Conservation (phyloP, 163 green algal species). For the Dunaliella salina region DNA sequence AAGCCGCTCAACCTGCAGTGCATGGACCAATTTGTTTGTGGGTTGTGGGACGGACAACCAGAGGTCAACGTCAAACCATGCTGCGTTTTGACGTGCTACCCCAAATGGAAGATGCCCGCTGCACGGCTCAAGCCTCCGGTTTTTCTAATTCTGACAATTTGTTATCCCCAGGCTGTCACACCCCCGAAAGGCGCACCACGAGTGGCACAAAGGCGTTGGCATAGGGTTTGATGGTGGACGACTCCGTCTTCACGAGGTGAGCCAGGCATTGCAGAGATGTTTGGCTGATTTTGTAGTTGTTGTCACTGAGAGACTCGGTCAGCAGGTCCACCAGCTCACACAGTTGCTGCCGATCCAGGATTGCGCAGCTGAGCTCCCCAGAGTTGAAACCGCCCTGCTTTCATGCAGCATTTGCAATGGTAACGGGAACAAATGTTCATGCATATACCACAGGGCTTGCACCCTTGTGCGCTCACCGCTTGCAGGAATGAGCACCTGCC, state of each 20-base stretch:
- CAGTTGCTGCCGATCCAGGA: slow-evolving; percentile 19
- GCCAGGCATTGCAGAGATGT: slow-evolving; percentile 29
- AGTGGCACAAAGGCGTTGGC: slow-evolving; percentile 26
- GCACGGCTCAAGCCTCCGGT: too few species aligned
- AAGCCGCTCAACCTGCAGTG: slow-evolving; percentile 21
- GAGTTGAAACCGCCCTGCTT: slow-evolving; percentile 1
- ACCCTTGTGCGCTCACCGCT: too few species aligned
- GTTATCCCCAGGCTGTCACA: too few species aligned
- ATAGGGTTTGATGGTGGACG: slow-evolving; percentile 29
- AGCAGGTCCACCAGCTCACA: slow-evolving; percentile 35
- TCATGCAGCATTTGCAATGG: not conserved
- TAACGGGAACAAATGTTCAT: slow-evolving; percentile 1
- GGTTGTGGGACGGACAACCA: not conserved
- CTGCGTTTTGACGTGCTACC: not conserved
- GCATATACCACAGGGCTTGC: not conserved
- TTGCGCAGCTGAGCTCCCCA: not conserved
- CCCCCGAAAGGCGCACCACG: slow-evolving; percentile 29
- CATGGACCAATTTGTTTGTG: not conserved
- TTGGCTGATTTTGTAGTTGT: slow-evolving; percentile 42
- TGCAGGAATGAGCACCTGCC: not conserved
- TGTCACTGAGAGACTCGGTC: slow-evolving; percentile 29
- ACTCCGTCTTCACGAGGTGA: slow-evolving; percentile 12
- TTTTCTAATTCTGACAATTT: too few species aligned
- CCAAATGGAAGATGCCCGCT: too few species aligned
- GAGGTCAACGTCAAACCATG: not conserved